Evolutionary conservation across 345 rosid species (phyloP).

Genomic region (Boechera retrofracta): DNA sequence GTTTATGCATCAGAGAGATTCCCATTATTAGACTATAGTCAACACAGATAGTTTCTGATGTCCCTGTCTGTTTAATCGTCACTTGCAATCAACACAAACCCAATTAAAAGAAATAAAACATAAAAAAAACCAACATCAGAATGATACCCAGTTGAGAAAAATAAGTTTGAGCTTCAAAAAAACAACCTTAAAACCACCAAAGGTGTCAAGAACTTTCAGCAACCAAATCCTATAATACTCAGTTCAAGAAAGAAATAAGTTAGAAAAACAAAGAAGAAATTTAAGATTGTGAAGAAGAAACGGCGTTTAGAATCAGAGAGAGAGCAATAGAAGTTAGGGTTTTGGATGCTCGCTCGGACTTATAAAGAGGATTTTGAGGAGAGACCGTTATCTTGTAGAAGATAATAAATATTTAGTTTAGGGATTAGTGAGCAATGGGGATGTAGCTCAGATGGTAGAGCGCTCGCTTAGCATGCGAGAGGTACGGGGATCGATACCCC

Average conservation of each 20-base stretch:
- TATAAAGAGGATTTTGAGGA: not conserved
- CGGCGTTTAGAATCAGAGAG: not conserved
- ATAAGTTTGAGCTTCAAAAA: too few relatives aligned
- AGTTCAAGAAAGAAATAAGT: not conserved
- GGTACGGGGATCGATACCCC: slow-evolving; percentile 89
- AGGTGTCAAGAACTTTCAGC: not conserved
- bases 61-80: slow-evolving; percentile 87
- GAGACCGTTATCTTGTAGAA: not conserved
- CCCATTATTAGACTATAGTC: slow-evolving; percentile 43
- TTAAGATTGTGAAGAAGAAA: not conserved
- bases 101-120: not conserved
- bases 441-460: slow-evolving; percentile 96
- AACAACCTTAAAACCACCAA: too few relatives aligned
- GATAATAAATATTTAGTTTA: accelerated
- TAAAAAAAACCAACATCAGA: not conserved
- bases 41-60: slow-evolving; percentile 62
- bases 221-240: not conserved
- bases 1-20: slow-evolving; percentile 52
- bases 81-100: slow-evolving; percentile 50
- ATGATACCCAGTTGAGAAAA: not conserved
- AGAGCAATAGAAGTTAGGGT: not conserved
- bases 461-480: slow-evolving; percentile 96
- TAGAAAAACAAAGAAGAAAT: not conserved
- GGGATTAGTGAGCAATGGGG: slow-evolving; percentile 34
- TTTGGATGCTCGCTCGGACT: not conserved